Base-by-base conservation (phyloP, 2,329 filamentous ascomycete species). In the Metarhizium brunneum region DNA sequence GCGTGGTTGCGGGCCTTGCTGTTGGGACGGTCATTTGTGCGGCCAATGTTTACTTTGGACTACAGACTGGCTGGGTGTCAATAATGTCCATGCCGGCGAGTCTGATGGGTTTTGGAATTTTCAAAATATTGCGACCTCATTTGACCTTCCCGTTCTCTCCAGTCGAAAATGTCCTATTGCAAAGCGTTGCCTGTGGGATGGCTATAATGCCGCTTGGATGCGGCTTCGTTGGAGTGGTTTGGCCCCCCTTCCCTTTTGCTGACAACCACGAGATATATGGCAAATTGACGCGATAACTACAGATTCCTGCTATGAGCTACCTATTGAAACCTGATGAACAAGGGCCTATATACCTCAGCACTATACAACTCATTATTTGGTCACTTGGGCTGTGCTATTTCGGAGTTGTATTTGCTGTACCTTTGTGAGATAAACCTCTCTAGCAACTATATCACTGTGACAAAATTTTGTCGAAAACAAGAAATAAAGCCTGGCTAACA, bases 21-120 rank as follows among this genome's bases (percentile, higher is more conserved):
- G 94, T 99, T 60, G 94, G 94, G 45, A 83, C 94, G 4, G 77
- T 97, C 55, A 96, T 97, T 65, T 94, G 89, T 67, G 96, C 96
- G 69, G 95, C 90, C 53, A 99, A 99, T 68, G 96, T 95, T 77
- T 99, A 97, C 71, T 99, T 99, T 69, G 94, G 94, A n/a, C 77
- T 99, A 36, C 94, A 97, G 73, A 95, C 90, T 32, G 76, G 77
- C 59, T 81, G 77, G 77, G 76, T 83, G 47, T 83, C 86, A 65
- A 89, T 90, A 62, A 97, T 99, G 94, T 89, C 90, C 16, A 96
- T 99, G 91, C 94, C 94, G 0, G 89, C 91, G 1, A 94, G 91
- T 25, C 76, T 99, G 57, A 90, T 99, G 66, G 92, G 94, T 2
- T 97, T 96, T 68, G 92, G 91, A 11, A 87, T 95, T 63, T 99